These are phyloP conservation scores for Phytopythium helicoides DNA, from an alignment of 352 stramenopile genomes.

Conservation along the genomic window DNA sequence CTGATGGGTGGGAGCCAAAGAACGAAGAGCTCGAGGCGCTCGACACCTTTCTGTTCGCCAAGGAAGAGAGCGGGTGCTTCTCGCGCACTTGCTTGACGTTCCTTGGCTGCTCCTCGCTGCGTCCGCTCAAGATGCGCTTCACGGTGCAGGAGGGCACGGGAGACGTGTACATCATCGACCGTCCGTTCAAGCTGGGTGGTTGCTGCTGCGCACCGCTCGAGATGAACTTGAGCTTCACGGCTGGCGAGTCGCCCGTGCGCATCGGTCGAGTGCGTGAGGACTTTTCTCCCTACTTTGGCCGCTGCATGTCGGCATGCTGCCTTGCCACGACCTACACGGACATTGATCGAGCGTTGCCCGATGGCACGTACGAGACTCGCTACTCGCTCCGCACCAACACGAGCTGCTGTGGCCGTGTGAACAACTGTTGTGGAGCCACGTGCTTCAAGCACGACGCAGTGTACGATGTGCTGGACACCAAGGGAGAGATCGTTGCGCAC, in stretches of 20 bases:
- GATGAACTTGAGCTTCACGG: slow-evolving; percentile 35
- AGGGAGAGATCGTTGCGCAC: slow-evolving; percentile 47
- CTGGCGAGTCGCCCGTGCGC: slow-evolving; percentile 13
- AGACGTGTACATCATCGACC: slow-evolving; percentile 49
- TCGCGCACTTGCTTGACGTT: slow-evolving; percentile 31
- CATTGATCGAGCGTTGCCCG: slow-evolving; percentile 48
- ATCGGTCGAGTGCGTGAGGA: slow-evolving; percentile 51
- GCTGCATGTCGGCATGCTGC: slow-evolving; percentile 40
- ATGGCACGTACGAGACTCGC: slow-evolving; percentile 49
- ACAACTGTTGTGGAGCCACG: slow-evolving; percentile 70
- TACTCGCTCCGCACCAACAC: slow-evolving; percentile 57
- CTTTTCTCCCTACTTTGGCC: slow-evolving; percentile 48
- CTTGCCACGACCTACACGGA: slow-evolving; percentile 63
- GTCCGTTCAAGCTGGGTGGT: slow-evolving; percentile 33
- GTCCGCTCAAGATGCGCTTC: slow-evolving; percentile 47
- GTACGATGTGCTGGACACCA: slow-evolving; percentile 60
- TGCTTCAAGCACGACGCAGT: slow-evolving; percentile 64
- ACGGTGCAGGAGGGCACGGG: slow-evolving; percentile 29
- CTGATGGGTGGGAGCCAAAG: slow-evolving; percentile 43
- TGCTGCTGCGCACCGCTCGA: slow-evolving; percentile 35
- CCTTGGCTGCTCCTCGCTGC: slow-evolving; percentile 34
- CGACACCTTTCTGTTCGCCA: slow-evolving; percentile 43
- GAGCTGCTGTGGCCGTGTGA: slow-evolving; percentile 52
- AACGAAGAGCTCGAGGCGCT: slow-evolving; percentile 42
- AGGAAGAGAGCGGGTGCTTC: slow-evolving; percentile 37